These are phyloP conservation scores for Hyphodiscus hymeniophilus DNA, from an alignment of 495 filamentous ascomycete genomes.

Conservation along the genomic window DNA sequence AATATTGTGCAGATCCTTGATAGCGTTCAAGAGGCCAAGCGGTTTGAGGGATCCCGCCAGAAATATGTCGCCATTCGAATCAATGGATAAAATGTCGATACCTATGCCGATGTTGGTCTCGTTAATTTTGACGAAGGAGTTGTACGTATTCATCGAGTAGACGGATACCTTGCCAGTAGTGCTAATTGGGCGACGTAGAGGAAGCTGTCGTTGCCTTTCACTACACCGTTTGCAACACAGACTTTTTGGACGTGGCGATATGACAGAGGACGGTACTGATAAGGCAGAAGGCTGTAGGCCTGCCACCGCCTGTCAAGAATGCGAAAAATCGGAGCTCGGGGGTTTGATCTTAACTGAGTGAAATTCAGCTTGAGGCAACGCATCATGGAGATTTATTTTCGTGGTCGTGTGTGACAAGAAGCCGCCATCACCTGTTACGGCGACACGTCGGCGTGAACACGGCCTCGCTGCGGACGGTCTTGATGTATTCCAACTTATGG, in stretches of 20 bases:
- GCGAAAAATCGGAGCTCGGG: no score
- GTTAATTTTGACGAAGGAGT: neutral
- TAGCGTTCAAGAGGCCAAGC: neutral
- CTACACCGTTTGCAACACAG: neutral
- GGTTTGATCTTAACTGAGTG: no score
- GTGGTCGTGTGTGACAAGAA: conserved; percentile 29
- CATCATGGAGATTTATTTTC: conserved; percentile 16
- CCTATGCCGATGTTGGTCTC: neutral
- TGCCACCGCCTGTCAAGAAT: neutral
- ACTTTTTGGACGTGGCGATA: neutral
- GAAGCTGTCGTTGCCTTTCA: neutral
- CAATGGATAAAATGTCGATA: neutral
- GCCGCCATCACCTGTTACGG: conserved; percentile 17
- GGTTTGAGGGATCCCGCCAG: neutral
- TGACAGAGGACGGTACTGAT: neutral
- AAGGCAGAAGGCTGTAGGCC: neutral
- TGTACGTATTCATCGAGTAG: neutral
- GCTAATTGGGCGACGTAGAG: neutral
- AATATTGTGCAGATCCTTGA: neutral
- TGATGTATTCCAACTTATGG: conserved; percentile 21
- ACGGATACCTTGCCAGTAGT: neutral
- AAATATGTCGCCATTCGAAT: conserved; percentile 1
- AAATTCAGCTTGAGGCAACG: no score
- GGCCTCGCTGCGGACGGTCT: conserved; percentile 22
- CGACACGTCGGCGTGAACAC: conserved; percentile 27